Percentiles rank a stretch among this genome's conserved stretches.
Evolutionary conservation across 345 rosid species (phyloP).

Genomic region (Geranium brycei): DNA sequence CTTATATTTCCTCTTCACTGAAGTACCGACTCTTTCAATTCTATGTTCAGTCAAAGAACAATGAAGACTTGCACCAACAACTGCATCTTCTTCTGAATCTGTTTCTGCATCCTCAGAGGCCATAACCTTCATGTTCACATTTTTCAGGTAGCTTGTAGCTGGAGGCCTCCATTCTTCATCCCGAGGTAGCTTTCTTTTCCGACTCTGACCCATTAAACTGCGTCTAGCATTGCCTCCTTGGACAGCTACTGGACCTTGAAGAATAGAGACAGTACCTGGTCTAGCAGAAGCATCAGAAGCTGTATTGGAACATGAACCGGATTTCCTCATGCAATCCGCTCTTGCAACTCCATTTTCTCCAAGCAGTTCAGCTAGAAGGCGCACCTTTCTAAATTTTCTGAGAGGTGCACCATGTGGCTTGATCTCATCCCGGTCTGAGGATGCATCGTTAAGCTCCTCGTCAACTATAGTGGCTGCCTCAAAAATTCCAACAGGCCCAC

Average conservation of each 20-base stretch:
- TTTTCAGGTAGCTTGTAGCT: slow-evolving; percentile 26
- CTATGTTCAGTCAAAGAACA: too few relatives aligned
- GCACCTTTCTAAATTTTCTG: not conserved
- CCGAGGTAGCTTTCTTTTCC: slow-evolving; percentile 43
- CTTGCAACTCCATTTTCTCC: not conserved
- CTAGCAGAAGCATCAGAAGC: not conserved
- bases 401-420: not conserved
- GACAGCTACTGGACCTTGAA: not conserved
- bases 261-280: not conserved
- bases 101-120: slow-evolving; percentile 13
- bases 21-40: slow-evolving; percentile 7
- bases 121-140: slow-evolving; percentile 18
- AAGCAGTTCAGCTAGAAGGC: not conserved
- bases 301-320: not conserved
- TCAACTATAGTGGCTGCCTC: too few relatives aligned
- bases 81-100: slow-evolving; percentile 25
- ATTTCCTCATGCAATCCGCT: not conserved
- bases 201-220: slow-evolving; percentile 19
- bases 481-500: slow-evolving; percentile 14
- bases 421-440: not conserved
- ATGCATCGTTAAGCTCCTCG: not conserved
- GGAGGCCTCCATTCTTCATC: slow-evolving; percentile 28
- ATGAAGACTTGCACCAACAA: slow-evolving; percentile 17
- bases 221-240: slow-evolving; percentile 12
- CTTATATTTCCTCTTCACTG: slow-evolving; percentile 38